These are phyloP conservation scores for Diplotaxis tenuifolia DNA, from an alignment of 345 rosid species.

Conservation along the genomic window DNA sequence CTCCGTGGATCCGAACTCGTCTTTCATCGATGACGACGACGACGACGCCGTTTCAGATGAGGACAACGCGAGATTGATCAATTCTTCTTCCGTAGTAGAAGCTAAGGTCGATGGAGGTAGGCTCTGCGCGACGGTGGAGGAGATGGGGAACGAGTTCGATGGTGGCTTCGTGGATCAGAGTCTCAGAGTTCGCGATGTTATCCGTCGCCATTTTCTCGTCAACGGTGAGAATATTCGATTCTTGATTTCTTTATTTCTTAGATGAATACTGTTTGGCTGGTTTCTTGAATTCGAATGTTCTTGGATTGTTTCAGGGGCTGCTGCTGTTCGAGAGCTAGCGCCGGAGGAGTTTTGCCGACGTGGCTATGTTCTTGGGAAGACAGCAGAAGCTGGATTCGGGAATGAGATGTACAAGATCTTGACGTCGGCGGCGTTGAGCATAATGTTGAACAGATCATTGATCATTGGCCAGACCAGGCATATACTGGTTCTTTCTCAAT, in stretches of 20 bases:
- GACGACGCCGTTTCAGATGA: constrained; percentile 23
- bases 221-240: constrained; percentile 46
- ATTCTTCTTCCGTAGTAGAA: constrained; percentile 8
- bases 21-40: constrained; percentile 34
- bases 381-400: constrained; percentile 97
- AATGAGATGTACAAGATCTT: constrained; percentile 97
- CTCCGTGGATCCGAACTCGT: constrained; percentile 48
- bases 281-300: not conserved
- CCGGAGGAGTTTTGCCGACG: constrained; percentile 80
- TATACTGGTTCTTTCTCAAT: constrained; percentile 94
- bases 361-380: constrained; percentile 83
- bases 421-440: constrained; percentile 81
- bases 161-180: constrained; percentile 55
- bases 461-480: constrained; percentile 99
- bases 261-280: not conserved
- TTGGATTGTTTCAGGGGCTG: constrained; percentile 55
- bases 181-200: constrained; percentile 57
- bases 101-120: constrained; percentile 30
- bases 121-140: constrained; percentile 86
- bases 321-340: constrained; percentile 62
- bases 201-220: constrained; percentile 54
- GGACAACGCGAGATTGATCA: constrained; percentile 15
- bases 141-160: constrained; percentile 74
- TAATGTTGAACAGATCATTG: constrained; percentile 90
- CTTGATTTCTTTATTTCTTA: not conserved